Base-by-base conservation (phyloP, 495 filamentous ascomycete genomes). In the Wilcoxina mikolae region DNA sequence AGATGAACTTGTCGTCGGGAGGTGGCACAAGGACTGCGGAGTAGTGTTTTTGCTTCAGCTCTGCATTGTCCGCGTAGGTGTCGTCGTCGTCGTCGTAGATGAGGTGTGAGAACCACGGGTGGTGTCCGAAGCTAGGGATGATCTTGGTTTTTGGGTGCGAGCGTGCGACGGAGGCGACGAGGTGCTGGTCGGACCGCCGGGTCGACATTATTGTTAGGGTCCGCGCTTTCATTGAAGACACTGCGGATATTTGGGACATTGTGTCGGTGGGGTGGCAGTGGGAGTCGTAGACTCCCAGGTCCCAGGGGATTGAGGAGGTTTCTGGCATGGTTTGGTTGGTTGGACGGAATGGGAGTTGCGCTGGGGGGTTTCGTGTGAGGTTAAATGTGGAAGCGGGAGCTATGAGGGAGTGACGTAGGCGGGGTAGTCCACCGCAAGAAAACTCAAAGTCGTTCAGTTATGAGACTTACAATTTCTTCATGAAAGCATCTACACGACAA, bases 181-280 rank as follows among this genome's bases (percentile, higher is more conserved):
- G 78, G 7, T 81, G 73, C 68, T 96, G 91, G 67, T 96, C 93
- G 68, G 94, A 76, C 2, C 72, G 73, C 31, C 89, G 80, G 0
- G 93, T 95, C 5, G 85, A 79, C 90, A 98, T 95, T 53, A 93
- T 75, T 3, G 87, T 88, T 22, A 98, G 70, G 15, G 74, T 76
- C 24, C 75, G 77, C 39, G 87, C 79, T 61, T 80, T 83, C 88
- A 96, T 95, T 26, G 64, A 57, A 12, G 79, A 72, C 50, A 96
- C 87, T 17, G 70, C 69, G 31, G 74, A 60, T 45, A 88, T 71
- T 3, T 76, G 82, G 20, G 81, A 64, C 78, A 91, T 84, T n/a
- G 86, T 94, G 67, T 95, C 90, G 20, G 91, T 98, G n/a, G 91
- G 89, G 68, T 98, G 91, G 63, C 93, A 98, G 69, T 98, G 91